Conservation (phyloP, 164 flowering plant species). For the Vitis cinerea region DNA sequence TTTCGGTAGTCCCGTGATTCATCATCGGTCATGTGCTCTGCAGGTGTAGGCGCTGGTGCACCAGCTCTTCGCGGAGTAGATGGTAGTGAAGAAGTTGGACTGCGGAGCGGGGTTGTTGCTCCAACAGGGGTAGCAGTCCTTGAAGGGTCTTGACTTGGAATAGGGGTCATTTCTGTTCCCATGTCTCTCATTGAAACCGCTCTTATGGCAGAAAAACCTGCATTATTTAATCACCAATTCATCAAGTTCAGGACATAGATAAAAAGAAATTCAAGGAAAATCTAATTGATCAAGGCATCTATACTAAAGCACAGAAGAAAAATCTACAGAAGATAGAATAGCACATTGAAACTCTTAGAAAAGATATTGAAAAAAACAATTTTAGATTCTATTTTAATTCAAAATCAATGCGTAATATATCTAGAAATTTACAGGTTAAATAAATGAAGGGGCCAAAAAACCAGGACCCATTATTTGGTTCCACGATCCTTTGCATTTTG, state of each 20-base stretch:
- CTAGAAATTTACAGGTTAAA: too few species aligned
- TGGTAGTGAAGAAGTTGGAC: conserved; percentile 79
- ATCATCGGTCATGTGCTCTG: conserved; percentile 26
- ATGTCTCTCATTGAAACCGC: conserved; percentile 89
- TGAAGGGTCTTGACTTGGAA: conserved; percentile 87
- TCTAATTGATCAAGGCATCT: not conserved
- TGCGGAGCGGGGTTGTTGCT: conserved; percentile 75
- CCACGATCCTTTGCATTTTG: too few species aligned
- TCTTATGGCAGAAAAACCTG: conserved; percentile 52
- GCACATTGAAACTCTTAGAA: too few species aligned
- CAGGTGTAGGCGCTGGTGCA: conserved; percentile 53
- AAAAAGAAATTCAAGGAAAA: not conserved
- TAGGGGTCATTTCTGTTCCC: conserved; percentile 99
- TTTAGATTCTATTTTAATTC: too few species aligned
- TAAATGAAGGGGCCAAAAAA: too few species aligned
- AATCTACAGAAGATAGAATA: too few species aligned
- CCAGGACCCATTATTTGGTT: too few species aligned
- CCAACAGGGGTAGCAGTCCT: conserved; percentile 81
- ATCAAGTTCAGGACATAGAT: not conserved
- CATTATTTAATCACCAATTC: conserved; percentile 10
- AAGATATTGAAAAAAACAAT: too few species aligned
- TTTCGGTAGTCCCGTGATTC: conserved; percentile 34
- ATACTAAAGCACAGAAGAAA: not conserved
- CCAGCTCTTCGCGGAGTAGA: conserved; percentile 70
- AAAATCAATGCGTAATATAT: too few species aligned